These are phyloP conservation scores for Aspergillus terreus DNA, from an alignment of 2,329 filamentous ascomycete species.

Conservation along the genomic window DNA sequence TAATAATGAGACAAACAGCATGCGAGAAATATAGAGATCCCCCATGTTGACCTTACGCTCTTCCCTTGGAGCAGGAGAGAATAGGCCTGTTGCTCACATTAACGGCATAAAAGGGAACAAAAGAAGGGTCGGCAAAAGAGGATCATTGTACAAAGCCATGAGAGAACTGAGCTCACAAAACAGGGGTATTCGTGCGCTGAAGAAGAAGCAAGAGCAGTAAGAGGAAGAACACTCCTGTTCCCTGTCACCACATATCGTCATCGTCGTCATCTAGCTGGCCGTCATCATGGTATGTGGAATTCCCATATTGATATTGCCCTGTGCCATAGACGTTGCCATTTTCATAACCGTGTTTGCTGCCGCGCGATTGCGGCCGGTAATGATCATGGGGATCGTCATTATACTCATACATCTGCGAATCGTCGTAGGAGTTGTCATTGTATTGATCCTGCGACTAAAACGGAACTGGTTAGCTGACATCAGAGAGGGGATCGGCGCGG, in stretches of 20 bases:
- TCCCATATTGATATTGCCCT: slow-evolving; percentile 37
- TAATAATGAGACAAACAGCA: slow-evolving; percentile 14
- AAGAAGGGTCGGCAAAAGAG: not conserved
- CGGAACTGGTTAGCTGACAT: not conserved
- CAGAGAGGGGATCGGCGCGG: not conserved
- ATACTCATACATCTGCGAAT: slow-evolving; percentile 52
- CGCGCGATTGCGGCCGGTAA: slow-evolving; percentile 36
- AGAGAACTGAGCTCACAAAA: slow-evolving; percentile 23
- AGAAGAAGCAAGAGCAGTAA: slow-evolving; percentile 24
- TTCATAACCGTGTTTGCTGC: slow-evolving; percentile 37
- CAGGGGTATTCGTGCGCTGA: slow-evolving; percentile 29
- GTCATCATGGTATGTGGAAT: slow-evolving; percentile 40
- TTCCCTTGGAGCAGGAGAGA: slow-evolving; percentile 6
- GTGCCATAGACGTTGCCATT: slow-evolving; percentile 34
- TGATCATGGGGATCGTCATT: slow-evolving; percentile 40
- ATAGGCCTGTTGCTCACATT: slow-evolving; percentile 1
- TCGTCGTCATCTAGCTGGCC: slow-evolving; percentile 42
- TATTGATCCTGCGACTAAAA: slow-evolving; percentile 26
- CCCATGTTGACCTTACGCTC: slow-evolving; percentile 6
- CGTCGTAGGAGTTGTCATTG: slow-evolving; percentile 44
- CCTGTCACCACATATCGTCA: slow-evolving; percentile 48
- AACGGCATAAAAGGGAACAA: slow-evolving; percentile 4
- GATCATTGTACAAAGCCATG: slow-evolving; percentile 29
- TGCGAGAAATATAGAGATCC: slow-evolving; percentile 7
- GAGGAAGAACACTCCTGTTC: slow-evolving; percentile 17